phyloP scores from a whole-genome alignment of 2,329 filamentous ascomycete species.

The Neocatenulostroma microsporum region DNA sequence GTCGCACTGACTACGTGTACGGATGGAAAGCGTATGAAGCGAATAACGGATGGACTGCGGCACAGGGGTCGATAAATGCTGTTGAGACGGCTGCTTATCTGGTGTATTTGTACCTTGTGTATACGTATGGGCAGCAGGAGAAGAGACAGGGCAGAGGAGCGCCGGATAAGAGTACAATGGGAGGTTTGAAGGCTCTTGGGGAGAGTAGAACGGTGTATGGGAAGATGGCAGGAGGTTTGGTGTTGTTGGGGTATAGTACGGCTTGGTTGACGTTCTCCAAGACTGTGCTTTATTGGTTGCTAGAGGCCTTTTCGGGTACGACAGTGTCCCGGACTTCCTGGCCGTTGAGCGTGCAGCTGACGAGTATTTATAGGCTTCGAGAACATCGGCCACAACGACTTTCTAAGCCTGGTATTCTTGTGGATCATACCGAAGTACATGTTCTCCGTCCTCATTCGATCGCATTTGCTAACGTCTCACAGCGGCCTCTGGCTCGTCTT shows the following conservation, averaged over 20 bases:
- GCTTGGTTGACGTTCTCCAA: slow-evolving; percentile 60
- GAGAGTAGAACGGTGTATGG: slow-evolving; percentile 47
- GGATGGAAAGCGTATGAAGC: slow-evolving; percentile 64
- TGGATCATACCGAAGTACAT: slow-evolving; percentile 62
- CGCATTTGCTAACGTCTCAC: slow-evolving; percentile 1
- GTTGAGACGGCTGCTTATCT: slow-evolving; percentile 60
- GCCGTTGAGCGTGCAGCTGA: not conserved
- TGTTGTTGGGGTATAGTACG: slow-evolving; percentile 52
- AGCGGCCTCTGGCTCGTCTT: slow-evolving; percentile 59
- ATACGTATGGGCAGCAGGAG: slow-evolving; percentile 31
- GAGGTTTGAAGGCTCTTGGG: slow-evolving; percentile 40
- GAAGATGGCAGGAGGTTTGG: slow-evolving; percentile 45
- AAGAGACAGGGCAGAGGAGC: slow-evolving; percentile 31
- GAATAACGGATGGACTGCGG: slow-evolving; percentile 66
- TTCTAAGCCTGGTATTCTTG: slow-evolving; percentile 45
- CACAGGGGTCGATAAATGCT: slow-evolving; percentile 62
- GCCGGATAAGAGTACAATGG: slow-evolving; percentile 34
- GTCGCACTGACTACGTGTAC: slow-evolving; percentile 71
- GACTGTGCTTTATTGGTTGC: slow-evolving; percentile 54
- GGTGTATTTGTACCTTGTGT: slow-evolving; percentile 52
- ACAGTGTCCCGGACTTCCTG: not conserved
- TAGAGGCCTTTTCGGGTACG: slow-evolving; percentile 15
- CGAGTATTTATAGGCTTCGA: slow-evolving; percentile 47
- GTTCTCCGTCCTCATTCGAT: not conserved
- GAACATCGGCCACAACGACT: slow-evolving; percentile 56